phyloP scores from a whole-genome alignment of 2,329 filamentous ascomycete genomes.

The Hortaea werneckii region DNA sequence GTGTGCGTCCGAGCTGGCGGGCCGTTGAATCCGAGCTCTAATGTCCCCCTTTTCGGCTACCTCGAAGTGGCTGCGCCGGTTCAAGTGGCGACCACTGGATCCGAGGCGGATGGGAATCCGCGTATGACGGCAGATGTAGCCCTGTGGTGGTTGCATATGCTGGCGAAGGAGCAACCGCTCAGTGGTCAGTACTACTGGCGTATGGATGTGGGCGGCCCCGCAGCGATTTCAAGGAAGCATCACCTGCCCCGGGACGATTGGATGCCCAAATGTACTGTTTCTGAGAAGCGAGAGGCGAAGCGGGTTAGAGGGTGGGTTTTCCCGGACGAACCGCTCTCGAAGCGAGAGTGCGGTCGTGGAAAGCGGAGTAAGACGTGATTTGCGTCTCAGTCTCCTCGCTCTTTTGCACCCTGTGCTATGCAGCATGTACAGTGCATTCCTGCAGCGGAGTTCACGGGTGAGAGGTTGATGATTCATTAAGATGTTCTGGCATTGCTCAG shows the following conservation, averaged over 20 bases:
- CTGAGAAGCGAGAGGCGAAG: conserved; percentile 69
- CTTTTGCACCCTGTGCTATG: too few species aligned
- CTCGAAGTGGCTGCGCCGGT: conserved; percentile 61
- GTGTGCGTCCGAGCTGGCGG: conserved; percentile 75
- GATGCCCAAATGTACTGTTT: conserved; percentile 64
- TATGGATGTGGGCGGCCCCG: conserved; percentile 63
- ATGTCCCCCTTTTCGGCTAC: conserved; percentile 75
- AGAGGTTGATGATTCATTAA: background rate
- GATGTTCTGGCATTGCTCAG: background rate
- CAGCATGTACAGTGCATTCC: too few species aligned
- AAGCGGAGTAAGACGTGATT: background rate
- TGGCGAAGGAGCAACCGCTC: conserved; percentile 52
- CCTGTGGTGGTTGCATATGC: conserved; percentile 67
- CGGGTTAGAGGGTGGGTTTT: conserved; percentile 62
- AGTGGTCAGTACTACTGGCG: conserved; percentile 53
- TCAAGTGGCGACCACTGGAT: conserved; percentile 32
- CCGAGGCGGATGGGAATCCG: conserved; percentile 29
- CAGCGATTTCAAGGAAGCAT: conserved; percentile 61
- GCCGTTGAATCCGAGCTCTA: conserved; percentile 24
- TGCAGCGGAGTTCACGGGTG: background rate
- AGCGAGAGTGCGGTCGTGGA: conserved; percentile 55
- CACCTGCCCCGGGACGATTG: conserved; percentile 59
- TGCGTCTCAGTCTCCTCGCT: too few species aligned
- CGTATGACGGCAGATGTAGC: conserved; percentile 62
- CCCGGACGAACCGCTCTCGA: conserved; percentile 62